Conservation (phyloP, 805 yeast species). For the Sugiyamaella floridensis region DNA sequence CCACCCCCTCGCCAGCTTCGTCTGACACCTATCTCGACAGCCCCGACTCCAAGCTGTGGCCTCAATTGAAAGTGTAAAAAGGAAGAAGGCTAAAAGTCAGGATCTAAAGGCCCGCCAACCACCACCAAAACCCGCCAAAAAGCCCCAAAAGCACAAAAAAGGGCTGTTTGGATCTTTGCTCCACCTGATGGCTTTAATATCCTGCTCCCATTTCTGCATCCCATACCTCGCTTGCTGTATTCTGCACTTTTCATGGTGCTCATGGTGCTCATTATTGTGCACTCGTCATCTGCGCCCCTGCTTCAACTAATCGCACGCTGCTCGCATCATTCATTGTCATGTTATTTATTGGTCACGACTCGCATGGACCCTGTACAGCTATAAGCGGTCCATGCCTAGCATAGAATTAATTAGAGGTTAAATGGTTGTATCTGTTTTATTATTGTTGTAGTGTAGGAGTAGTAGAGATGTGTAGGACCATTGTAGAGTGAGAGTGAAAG, state of each 20-base stretch:
- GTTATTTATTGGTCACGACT: background rate
- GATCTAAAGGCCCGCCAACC: too few species aligned
- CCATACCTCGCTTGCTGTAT: too few species aligned
- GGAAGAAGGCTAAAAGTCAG: background rate
- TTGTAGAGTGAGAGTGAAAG: too few species aligned
- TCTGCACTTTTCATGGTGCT: background rate
- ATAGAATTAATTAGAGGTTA: background rate
- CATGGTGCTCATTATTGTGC: too few species aligned
- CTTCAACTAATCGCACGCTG: background rate
- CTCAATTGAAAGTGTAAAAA: constrained; percentile 1
- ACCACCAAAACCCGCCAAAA: too few species aligned
- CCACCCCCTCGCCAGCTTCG: background rate
- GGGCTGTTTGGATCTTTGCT: too few species aligned
- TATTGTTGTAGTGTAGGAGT: too few species aligned
- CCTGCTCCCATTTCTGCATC: too few species aligned
- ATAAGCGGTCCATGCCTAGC: background rate
- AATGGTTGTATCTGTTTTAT: background rate
- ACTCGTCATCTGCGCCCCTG: background rate
- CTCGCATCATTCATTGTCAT: background rate
- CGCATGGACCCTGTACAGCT: background rate
- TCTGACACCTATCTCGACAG: constrained; percentile 1
- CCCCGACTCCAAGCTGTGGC: constrained; percentile 1
- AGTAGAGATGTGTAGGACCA: too few species aligned
- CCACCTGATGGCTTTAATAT: too few species aligned
- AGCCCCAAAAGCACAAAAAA: too few species aligned